These are phyloP conservation scores for Cicer pinnatifidum DNA, from an alignment of 306 rosid genomes.

Conservation along the genomic window DNA sequence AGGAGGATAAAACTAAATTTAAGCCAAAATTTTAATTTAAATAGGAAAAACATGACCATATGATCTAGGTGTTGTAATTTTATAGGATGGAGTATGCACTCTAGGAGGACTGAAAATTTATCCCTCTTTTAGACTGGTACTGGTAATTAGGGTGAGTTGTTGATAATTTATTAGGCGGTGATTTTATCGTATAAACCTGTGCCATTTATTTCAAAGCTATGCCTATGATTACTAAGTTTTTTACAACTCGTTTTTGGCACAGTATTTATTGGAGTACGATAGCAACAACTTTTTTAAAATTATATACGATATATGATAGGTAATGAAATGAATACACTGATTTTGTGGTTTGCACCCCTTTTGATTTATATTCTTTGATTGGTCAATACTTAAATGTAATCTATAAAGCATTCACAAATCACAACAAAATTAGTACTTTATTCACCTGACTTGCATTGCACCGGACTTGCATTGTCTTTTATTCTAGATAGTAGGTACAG, in stretches of 20 bases:
- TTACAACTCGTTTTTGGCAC: not conserved
- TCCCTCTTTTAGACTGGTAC: not conserved
- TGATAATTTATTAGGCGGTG: not conserved
- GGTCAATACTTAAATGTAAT: slow-evolving; percentile 4
- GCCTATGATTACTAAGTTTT: not conserved
- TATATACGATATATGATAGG: not conserved
- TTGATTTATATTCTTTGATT: not conserved
- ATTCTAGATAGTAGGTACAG: not conserved
- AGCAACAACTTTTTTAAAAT: not conserved
- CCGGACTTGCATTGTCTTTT: not conserved
- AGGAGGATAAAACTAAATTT: no score
- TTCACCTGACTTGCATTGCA: not conserved
- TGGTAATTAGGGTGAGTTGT: not conserved
- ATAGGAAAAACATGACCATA: not conserved
- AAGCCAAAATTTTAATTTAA: no score
- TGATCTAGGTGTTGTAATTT: not conserved
- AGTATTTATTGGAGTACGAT: not conserved
- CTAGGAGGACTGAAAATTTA: not conserved
- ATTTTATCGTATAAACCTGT: not conserved
- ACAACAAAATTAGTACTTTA: slow-evolving; percentile 5
- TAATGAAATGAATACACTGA: not conserved
- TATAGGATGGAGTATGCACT: not conserved
- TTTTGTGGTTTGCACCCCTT: not conserved
- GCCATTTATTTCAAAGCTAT: not conserved
- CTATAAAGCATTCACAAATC: not conserved